Evolutionary conservation across 2,329 filamentous ascomycete species (phyloP).

Genomic region (Xylaria sp.): DNA sequence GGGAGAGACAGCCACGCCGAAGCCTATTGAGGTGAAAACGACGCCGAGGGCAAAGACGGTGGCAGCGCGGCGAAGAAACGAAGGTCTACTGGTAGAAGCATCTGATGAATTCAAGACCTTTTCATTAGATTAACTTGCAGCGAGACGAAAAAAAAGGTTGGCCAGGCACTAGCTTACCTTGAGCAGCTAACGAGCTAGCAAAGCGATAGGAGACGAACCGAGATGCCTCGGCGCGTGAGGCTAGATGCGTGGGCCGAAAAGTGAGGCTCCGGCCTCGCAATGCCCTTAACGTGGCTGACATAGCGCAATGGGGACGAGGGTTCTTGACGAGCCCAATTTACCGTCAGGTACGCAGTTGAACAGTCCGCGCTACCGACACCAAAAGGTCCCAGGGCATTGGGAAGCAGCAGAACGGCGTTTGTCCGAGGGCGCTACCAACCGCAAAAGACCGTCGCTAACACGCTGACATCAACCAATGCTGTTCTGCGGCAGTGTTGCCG

Average conservation of each 20-base stretch:
- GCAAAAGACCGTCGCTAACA: constrained; percentile 1
- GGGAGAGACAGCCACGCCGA: constrained; percentile 67
- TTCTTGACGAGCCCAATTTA: constrained; percentile 26
- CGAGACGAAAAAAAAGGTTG: not conserved
- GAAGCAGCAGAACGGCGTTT: constrained; percentile 3
- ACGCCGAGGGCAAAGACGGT: constrained; percentile 60
- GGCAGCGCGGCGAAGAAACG: constrained; percentile 58
- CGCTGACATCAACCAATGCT: not conserved
- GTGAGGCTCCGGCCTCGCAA: constrained; percentile 40
- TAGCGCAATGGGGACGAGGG: constrained; percentile 34
- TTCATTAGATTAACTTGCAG: constrained; percentile 17
- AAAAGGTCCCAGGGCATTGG: not conserved
- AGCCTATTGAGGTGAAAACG: constrained; percentile 62
- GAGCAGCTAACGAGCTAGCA: constrained; percentile 40
- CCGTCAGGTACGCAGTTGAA: not conserved
- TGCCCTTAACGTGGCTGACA: constrained; percentile 35
- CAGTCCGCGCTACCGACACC: constrained; percentile 8
- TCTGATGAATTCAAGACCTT: constrained; percentile 21
- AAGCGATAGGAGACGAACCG: constrained; percentile 35
- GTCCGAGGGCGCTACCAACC: not conserved
- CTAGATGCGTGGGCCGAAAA: constrained; percentile 33
- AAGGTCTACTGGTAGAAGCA: constrained; percentile 46
- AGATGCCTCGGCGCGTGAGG: constrained; percentile 31
- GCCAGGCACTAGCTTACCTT: constrained; percentile 35
- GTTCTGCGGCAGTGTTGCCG: not conserved